Evolutionary conservation across 2,329 filamentous ascomycete species (phyloP).

Genomic region (Colletotrichum nymphaeae): DNA sequence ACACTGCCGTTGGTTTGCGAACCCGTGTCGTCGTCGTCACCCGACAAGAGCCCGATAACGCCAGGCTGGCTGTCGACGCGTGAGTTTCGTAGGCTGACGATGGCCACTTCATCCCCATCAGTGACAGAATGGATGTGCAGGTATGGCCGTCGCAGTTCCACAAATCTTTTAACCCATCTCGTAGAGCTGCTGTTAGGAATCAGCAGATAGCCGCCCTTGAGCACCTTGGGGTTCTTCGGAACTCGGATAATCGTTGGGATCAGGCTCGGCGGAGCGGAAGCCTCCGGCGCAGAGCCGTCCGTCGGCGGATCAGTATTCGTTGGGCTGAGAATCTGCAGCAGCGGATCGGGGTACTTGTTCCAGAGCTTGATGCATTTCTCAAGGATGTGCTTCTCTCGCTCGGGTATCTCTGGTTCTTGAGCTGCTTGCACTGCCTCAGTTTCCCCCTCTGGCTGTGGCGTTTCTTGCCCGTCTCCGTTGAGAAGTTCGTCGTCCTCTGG

Average conservation of each 20-base stretch:
- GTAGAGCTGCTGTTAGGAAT: slow-evolving; percentile 85
- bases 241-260: slow-evolving; percentile 82
- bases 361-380: slow-evolving; percentile 73
- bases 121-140: slow-evolving; percentile 88
- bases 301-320: slow-evolving; percentile 76
- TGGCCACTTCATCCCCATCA: slow-evolving; percentile 89
- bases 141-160: slow-evolving; percentile 91
- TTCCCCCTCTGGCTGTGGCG: slow-evolving; percentile 40
- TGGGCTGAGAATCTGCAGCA: slow-evolving; percentile 66
- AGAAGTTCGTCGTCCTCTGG: slow-evolving; percentile 45
- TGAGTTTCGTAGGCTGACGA: slow-evolving; percentile 89
- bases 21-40: slow-evolving; percentile 51
- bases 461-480: slow-evolving; percentile 37
- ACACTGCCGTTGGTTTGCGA: slow-evolving; percentile 44
- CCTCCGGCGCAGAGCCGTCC: slow-evolving; percentile 66
- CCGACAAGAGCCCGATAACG: slow-evolving; percentile 80
- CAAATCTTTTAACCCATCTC: slow-evolving; percentile 91
- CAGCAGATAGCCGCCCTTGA: slow-evolving; percentile 90
- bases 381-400: slow-evolving; percentile 59
- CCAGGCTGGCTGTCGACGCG: slow-evolving; percentile 94
- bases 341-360: slow-evolving; percentile 69
- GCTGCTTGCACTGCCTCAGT: slow-evolving; percentile 37
- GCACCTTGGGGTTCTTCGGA: slow-evolving; percentile 81
- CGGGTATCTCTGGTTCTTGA: slow-evolving; percentile 51
- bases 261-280: slow-evolving; percentile 69